Evolutionary conservation across 495 filamentous ascomycete species (phyloP).

Genomic region (Aspergillus panamensis): DNA sequence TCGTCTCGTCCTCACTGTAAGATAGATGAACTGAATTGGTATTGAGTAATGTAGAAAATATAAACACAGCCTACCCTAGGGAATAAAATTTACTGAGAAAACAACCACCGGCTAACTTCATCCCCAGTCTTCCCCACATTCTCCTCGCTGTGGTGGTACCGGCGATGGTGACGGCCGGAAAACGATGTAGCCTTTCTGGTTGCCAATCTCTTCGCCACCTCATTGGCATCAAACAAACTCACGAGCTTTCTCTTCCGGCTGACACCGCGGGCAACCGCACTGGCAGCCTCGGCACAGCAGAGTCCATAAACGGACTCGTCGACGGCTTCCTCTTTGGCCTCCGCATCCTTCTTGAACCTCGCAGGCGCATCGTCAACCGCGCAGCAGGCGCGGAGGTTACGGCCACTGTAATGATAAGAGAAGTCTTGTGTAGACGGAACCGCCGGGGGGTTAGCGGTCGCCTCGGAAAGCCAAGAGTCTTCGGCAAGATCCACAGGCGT

Average conservation of each 20-base stretch:
- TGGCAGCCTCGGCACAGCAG: constrained; percentile 22
- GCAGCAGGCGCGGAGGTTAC: background rate
- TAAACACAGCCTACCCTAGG: background rate
- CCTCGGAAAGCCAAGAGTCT: constrained; percentile 45
- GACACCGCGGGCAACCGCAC: background rate
- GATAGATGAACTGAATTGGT: too few species aligned
- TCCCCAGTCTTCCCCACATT: constrained; percentile 6
- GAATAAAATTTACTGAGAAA: background rate
- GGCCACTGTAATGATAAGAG: background rate
- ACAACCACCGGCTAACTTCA: constrained; percentile 12
- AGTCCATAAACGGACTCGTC: constrained; percentile 18
- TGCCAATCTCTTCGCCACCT: constrained; percentile 63
- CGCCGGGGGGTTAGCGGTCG: constrained; percentile 17
- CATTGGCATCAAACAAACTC: constrained; percentile 66
- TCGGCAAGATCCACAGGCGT: constrained; percentile 65
- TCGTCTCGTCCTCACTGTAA: too few species aligned
- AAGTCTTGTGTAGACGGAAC: background rate
- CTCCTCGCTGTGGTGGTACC: background rate
- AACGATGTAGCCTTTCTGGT: constrained; percentile 20
- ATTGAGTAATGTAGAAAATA: background rate
- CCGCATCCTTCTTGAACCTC: constrained; percentile 21
- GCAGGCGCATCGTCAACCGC: constrained; percentile 12
- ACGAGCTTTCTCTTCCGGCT: constrained; percentile 57
- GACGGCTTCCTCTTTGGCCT: background rate
- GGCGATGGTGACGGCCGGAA: background rate